phyloP scores from a whole-genome alignment of 2,329 filamentous ascomycete species.

The Fonsecaea nubica region DNA sequence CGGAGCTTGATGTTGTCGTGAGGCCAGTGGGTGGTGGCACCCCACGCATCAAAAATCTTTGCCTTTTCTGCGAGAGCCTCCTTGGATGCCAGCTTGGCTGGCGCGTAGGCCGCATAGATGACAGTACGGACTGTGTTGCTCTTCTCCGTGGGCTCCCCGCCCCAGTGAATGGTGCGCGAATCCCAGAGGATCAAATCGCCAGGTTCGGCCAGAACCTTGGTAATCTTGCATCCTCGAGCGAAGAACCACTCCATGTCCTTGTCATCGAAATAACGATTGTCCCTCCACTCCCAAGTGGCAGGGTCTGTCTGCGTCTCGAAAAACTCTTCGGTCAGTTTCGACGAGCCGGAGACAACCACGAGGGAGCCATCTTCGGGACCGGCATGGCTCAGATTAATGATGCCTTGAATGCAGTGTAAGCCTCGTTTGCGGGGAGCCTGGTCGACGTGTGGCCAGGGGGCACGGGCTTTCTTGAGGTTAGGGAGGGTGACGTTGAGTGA shows the following conservation, averaged over 20 bases:
- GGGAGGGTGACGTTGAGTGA: conserved; percentile 55
- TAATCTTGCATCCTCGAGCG: conserved; percentile 47
- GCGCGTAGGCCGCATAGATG: conserved; percentile 50
- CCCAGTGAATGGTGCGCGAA: conserved; percentile 57
- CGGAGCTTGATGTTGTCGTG: conserved; percentile 47
- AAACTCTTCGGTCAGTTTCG: conserved; percentile 54
- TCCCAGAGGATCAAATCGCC: conserved; percentile 57
- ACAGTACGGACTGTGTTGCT: conserved; percentile 48
- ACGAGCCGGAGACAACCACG: conserved; percentile 53
- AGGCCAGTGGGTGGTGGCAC: conserved; percentile 51
- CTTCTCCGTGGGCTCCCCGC: conserved; percentile 44
- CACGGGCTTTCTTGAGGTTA: conserved; percentile 44
- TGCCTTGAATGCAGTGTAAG: conserved; percentile 48
- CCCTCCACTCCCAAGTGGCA: conserved; percentile 46
- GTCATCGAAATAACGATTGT: conserved; percentile 53
- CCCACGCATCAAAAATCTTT: conserved; percentile 45
- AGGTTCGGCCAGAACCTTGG: conserved; percentile 52
- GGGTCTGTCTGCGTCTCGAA: conserved; percentile 49
- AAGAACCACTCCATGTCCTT: conserved; percentile 55
- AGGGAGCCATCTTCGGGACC: conserved; percentile 57
- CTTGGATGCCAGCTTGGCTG: conserved; percentile 45
- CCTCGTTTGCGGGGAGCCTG: conserved; percentile 40
- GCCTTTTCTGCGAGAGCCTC: conserved; percentile 47
- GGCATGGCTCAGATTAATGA: conserved; percentile 54
- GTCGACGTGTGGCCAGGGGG: conserved; percentile 56